Evolutionary conservation across 2,329 filamentous ascomycete genomes (phyloP).

Genomic region (Stylonectria norvegica): DNA sequence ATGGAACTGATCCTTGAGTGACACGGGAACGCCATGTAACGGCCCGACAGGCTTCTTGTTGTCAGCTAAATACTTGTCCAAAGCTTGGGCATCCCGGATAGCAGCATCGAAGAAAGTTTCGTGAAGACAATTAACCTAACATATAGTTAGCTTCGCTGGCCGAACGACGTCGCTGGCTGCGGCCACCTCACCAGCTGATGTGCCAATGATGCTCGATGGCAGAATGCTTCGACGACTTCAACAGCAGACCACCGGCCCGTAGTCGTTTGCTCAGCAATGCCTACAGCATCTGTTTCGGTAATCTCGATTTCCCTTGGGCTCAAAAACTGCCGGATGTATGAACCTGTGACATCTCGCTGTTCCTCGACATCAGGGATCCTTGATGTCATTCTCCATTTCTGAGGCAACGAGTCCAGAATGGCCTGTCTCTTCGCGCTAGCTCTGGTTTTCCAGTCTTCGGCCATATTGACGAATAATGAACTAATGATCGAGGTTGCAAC

Average conservation of each 20-base stretch:
- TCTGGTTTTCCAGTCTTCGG: too few species aligned
- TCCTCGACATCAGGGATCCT: too few species aligned
- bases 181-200: slow-evolving; percentile 6
- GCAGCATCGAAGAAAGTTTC: neutral
- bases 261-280: neutral
- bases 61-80: neutral
- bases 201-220: slow-evolving; percentile 1
- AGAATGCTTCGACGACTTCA: slow-evolving; percentile 2
- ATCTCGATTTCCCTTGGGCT: neutral
- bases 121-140: slow-evolving; percentile 18
- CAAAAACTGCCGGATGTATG: neutral
- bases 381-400: too few species aligned
- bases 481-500: too few species aligned
- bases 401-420: too few species aligned
- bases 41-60: slow-evolving; percentile 10
- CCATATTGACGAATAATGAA: too few species aligned
- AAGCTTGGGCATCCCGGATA: neutral
- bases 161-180: neutral
- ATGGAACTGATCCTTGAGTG: slow-evolving; percentile 58
- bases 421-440: too few species aligned
- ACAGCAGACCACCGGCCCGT: neutral
- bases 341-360: neutral
- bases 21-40: slow-evolving; percentile 22
- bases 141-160: neutral
- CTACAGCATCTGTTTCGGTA: neutral